Base-by-base conservation (phyloP, 768 basidiomycete species). In the Pholiota molesta region DNA sequence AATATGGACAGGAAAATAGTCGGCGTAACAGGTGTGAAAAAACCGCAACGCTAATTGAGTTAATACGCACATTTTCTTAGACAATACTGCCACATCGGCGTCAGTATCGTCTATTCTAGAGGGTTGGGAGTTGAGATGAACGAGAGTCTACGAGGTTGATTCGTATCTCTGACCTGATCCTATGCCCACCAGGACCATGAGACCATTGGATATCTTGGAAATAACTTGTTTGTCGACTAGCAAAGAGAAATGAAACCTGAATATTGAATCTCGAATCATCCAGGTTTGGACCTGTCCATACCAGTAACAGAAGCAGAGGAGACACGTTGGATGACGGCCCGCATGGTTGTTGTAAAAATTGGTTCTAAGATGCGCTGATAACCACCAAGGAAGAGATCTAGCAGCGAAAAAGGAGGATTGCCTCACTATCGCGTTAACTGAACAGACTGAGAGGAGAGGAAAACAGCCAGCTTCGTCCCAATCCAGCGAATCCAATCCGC, bases 131-230 rank as follows among this genome's bases (percentile, higher is more conserved):
- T 49, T 61, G 58, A 64, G 26, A 33, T 63, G 33, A 40, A 21
- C 52, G 37, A 42, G 47, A 33, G 44, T 35, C 31, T 37, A 59
- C 52, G 56, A 26, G 14, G 33, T 45, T n/a, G 37, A 39, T 49
- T 26, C 42, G 19, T 13, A 29, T 59, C 44, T 63, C 80, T 66
- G 78, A 91, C 92, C 92, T 77, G 80, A 79, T 45, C 91, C 92
- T 65, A 98, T 92, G 28, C 96, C 96, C 35, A 98, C 86, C 16
- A 98, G 84, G 19, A 96, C 91, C 85, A 98, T 89, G 31, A 98
- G 78, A 1, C 96, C 96, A 65, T 83, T 81, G 17, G 89, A 88
- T 62, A 98, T 97, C 39, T 84, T 83, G 3, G 95, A 94, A 63
- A 98, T 86, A 33, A 87, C 80, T 68, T 91, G 80, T 51, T 82